Conservation (phyloP, 2,329 filamentous ascomycete species). For the Metarhizium anisopliae region DNA sequence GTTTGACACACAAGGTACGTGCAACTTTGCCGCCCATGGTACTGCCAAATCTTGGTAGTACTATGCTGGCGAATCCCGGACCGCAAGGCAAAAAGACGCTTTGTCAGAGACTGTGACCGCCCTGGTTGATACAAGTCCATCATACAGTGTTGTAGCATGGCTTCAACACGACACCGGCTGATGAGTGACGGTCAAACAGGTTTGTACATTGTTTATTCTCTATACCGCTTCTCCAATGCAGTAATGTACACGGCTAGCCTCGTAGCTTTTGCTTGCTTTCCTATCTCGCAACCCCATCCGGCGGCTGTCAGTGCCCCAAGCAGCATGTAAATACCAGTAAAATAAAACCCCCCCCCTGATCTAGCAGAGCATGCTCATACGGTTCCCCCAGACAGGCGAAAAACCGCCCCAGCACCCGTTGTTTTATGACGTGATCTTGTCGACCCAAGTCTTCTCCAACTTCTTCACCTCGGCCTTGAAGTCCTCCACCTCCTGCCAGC, state of each 20-base stretch:
- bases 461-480: slow-evolving; percentile 86
- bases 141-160: background rate
- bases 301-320: too few relatives aligned
- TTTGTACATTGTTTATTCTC: slow-evolving; percentile 17
- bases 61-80: too few relatives aligned
- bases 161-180: background rate
- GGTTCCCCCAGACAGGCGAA: background rate
- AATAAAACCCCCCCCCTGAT: too few relatives aligned
- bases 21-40: too few relatives aligned
- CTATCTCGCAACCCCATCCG: background rate
- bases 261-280: background rate
- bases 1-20: too few relatives aligned
- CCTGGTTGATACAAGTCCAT: too few relatives aligned
- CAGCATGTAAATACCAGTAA: too few relatives aligned
- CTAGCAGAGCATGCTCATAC: too few relatives aligned
- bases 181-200: background rate
- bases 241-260: slow-evolving; percentile 21
- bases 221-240: slow-evolving; percentile 20
- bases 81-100: too few relatives aligned
- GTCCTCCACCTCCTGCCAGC: slow-evolving; percentile 83
- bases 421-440: slow-evolving; percentile 54
- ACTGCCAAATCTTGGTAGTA: too few relatives aligned
- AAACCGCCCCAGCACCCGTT: background rate
- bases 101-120: too few relatives aligned
- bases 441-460: slow-evolving; percentile 81